These are phyloP conservation scores for Phytophthora capsici DNA, from an alignment of 352 stramenopile species.

Conservation along the genomic window DNA sequence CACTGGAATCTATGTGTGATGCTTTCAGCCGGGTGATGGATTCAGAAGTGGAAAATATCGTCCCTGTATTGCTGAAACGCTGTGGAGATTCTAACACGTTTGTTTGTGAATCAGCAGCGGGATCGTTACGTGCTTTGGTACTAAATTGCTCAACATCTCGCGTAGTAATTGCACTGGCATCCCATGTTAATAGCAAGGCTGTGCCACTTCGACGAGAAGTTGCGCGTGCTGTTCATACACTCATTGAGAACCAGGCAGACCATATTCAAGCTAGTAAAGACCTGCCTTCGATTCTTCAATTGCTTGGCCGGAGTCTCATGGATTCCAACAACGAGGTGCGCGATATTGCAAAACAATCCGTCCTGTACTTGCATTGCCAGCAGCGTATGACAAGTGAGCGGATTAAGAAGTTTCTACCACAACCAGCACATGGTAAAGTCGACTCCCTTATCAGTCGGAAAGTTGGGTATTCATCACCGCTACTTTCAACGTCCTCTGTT, in stretches of 20 bases:
- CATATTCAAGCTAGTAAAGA: constrained; percentile 50
- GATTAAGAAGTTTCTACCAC: constrained; percentile 65
- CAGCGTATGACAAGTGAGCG: constrained; percentile 47
- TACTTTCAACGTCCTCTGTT: constrained; percentile 8
- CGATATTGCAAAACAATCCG: constrained; percentile 64
- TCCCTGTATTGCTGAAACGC: constrained; percentile 70
- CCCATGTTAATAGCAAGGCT: constrained; percentile 56
- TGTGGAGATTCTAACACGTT: constrained; percentile 77
- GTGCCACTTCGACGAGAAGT: constrained; percentile 68
- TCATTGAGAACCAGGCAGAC: constrained; percentile 52
- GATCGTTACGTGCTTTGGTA: constrained; percentile 57
- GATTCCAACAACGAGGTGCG: constrained; percentile 84
- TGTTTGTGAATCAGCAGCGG: constrained; percentile 65
- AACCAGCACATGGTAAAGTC: constrained; percentile 49
- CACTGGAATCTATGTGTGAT: constrained; percentile 66
- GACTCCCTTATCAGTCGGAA: constrained; percentile 50
- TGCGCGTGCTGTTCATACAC: constrained; percentile 52
- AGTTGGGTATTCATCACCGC: constrained; percentile 25
- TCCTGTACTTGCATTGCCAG: constrained; percentile 55
- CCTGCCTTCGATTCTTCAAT: constrained; percentile 40
- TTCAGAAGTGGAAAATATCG: constrained; percentile 59
- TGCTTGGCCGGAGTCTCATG: constrained; percentile 70
- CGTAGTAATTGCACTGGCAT: constrained; percentile 48
- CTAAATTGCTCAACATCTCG: constrained; percentile 58
- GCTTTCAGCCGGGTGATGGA: constrained; percentile 59